These are phyloP conservation scores for Gnetum montanum DNA, from an alignment of 75 land plant species.

Conservation along the genomic window DNA sequence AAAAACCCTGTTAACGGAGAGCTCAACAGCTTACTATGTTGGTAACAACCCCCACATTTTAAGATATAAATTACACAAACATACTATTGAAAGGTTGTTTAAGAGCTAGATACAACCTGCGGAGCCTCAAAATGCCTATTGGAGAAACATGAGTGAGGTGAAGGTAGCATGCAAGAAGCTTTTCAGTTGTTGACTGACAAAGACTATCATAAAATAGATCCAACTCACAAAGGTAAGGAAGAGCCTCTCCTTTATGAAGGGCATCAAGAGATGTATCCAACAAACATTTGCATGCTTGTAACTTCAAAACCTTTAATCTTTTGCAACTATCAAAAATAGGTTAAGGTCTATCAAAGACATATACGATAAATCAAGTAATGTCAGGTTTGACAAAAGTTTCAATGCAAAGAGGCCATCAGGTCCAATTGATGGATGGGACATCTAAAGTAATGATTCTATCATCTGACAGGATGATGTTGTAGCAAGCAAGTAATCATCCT, in stretches of 20 bases:
- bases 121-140: constrained; percentile 21
- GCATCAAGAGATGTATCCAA: constrained; percentile 75
- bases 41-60: too few relatives aligned
- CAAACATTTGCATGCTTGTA: constrained; percentile 94
- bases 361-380: constrained; percentile 85
- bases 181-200: constrained; percentile 69
- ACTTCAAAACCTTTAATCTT: constrained; percentile 74
- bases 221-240: constrained; percentile 74
- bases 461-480: constrained; percentile 70
- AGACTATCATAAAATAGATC: constrained; percentile 87
- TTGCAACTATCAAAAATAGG: constrained; percentile 84
- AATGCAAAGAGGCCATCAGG: constrained; percentile 73
- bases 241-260: constrained; percentile 64
- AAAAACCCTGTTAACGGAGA: too few relatives aligned
- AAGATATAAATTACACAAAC: constrained; percentile 6
- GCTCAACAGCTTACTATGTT: too few relatives aligned
- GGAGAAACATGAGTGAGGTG: constrained; percentile 57
- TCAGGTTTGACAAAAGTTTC: constrained; percentile 47
- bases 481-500: constrained; percentile 80
- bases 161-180: constrained; percentile 67
- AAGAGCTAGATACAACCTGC: constrained; percentile 54
- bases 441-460: constrained; percentile 76
- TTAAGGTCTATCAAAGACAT: constrained; percentile 76
- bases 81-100: constrained; percentile 78
- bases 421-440: constrained; percentile 81